Base-by-base conservation (phyloP, 257 asterid species). In the Forsythia viridissima region DNA sequence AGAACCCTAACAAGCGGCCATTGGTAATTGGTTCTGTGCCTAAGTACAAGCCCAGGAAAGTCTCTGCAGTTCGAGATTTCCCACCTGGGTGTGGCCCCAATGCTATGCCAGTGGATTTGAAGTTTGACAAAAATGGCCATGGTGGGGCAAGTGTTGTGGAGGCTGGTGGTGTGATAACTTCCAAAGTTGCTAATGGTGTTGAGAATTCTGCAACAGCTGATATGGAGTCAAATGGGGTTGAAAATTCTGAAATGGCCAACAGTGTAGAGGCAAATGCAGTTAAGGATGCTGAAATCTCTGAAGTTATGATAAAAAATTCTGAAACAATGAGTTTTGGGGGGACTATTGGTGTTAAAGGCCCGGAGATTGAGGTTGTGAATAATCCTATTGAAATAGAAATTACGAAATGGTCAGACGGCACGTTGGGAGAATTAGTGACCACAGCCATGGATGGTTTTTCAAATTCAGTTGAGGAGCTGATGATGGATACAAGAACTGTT, bases 21-120 rank as follows among this genome's bases (percentile, higher is more conserved):
- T 41, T 78, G 77, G 92, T 83, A 84, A 84, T 82, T 82, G 94
- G 88, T 69, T 80, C 59, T 73, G 24, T 70, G 48, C 87, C 93
- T 52, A 88, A 88, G 75, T 88, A 74, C 80, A 95, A 93, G 86
- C 76, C 84, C 70, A 82, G 99, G 80, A 92, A 86, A 84, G 92
- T 91, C 59, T 90, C 91, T 74, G 94, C 94, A 11, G 18, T 38
- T 63, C 91, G 99, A 78, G 82, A 86, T 36, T 95, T 89, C 74
- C 99, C 97, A 10, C 90, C 81, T 16, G 81, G 81, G 67, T 95
- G 99, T 84, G 97, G 98, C 76, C 84, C 12, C 24, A 85, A 79
- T 75, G 82, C 73, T 46, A 82, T 68, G 71, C 80, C 73, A 42
- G 12, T 77, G n/a, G 63, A 71, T 66, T 36, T 39, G 67, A 71